Evolutionary conservation across 768 basidiomycete genomes (phyloP), one percentile per base, ranked within the genome.

Genomic region (Omphalotus guepiniiformis): DNA sequence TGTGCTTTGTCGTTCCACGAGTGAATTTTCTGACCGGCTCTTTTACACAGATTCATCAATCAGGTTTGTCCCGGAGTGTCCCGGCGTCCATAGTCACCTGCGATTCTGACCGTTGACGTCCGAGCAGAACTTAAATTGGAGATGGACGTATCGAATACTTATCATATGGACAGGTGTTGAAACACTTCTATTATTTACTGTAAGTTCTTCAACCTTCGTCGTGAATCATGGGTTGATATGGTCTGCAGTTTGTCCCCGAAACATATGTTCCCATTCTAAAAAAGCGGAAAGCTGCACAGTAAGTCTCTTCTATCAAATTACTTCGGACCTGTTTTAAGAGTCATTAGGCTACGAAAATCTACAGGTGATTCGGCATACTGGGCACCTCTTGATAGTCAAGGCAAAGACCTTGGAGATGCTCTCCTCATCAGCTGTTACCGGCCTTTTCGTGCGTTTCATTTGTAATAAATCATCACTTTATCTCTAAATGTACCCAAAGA

Each of bases 71-170:
- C 8, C n/a, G 7, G 28, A 21, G 5, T 19, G 12, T n/a, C n/a
- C n/a, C n/a, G n/a, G n/a, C 19, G 12, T 23, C 29, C 18, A 12
- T 18, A 9, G 22, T n/a, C 22, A 7, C 4, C 15, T 36, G 5
- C 28, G 8, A 22, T 18, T 44, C 37, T 42, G 53, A 36, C 54
- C 40, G 21, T 27, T n/a, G n/a, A 2, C 22, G 16, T 19, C 27
- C 1, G 36, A n/a, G 34, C 39, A 86, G 77, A 68, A 82, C 53
- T 51, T 74, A 1, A 55, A 73, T 38, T 87, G 85, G 86, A 65
- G 85, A 50, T 92, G 88, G 89, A 88, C 87, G 0, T 93, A 83
- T 64, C 79, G 82, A 47, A 64, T 85, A 15, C 60, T 84, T 48
- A 51, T 83, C 2, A 85, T 85, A 18, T 93, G 89, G 91, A 70